Evolutionary conservation across 225 moss, liverwort and hornwort species (phyloP).

Genomic region (Antitrichia curtipendula): DNA sequence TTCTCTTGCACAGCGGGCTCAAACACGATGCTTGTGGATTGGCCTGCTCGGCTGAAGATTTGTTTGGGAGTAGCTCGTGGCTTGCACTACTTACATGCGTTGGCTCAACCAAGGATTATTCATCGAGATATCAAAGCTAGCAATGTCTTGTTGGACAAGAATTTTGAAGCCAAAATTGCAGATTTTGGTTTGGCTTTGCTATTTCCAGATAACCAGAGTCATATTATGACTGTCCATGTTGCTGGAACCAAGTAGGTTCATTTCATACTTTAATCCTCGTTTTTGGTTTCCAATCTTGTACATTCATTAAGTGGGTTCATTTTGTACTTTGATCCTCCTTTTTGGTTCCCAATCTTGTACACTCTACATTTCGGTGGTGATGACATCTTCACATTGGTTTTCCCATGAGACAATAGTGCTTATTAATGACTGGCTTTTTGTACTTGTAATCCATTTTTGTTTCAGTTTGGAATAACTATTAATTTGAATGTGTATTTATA

Average conservation of each 20-base stretch:
- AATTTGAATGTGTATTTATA: not conserved
- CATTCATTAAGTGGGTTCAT: too few species aligned
- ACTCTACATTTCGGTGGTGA: not conserved
- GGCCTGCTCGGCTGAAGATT: not conserved
- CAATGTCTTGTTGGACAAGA: constrained; percentile 17
- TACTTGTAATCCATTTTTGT: not conserved
- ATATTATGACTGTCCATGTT: not conserved
- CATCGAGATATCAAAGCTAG: constrained; percentile 33
- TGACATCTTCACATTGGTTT: not conserved
- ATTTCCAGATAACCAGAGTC: constrained; percentile 5
- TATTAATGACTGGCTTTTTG: not conserved
- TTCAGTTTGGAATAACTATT: not conserved
- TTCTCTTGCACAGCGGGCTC: not conserved
- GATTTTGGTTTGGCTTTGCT: constrained; percentile 28
- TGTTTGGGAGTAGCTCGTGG: constrained; percentile 12
- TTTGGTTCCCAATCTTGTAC: not conserved
- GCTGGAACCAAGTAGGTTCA: not conserved
- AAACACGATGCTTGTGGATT: not conserved
- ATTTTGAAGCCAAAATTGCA: constrained; percentile 20
- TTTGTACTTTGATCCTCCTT: too few species aligned
- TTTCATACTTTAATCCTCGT: not conserved
- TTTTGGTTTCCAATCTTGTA: not conserved
- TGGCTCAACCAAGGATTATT: constrained; percentile 18
- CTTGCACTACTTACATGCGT: constrained; percentile 13
- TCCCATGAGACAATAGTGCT: not conserved